A percentile compares a stretch with the other conserved stretches of the same genome.
Evolutionary conservation across 192 early-diverging fungal species (phyloP).

Genomic region (Jimgerdemannia flammicorona): DNA sequence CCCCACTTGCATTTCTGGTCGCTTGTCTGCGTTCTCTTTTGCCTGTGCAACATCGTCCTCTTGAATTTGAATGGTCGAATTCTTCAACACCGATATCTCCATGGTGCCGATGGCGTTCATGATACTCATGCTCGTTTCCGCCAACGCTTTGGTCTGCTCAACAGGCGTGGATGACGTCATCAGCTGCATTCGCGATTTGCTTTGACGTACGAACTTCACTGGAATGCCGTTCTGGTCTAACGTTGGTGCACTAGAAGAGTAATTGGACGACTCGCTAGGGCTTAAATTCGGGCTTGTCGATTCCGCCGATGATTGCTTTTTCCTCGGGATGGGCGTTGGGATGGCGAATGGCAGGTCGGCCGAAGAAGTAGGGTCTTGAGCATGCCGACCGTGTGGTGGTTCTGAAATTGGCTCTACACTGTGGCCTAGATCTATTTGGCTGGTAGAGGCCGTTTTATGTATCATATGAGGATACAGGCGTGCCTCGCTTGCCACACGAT

Average conservation of each 20-base stretch:
- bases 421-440: background rate
- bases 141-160: slow-evolving; percentile 35
- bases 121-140: slow-evolving; percentile 43
- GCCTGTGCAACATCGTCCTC: background rate
- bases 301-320: background rate
- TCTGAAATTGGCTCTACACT: background rate
- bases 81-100: slow-evolving; percentile 2
- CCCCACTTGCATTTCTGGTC: background rate
- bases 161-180: slow-evolving; percentile 9
- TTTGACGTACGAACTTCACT: slow-evolving; percentile 1
- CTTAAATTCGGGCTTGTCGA: background rate
- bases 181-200: background rate
- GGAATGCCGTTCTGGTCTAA: slow-evolving; percentile 1
- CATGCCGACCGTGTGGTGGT: background rate
- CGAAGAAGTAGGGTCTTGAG: background rate
- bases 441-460: background rate
- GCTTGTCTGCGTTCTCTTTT: background rate
- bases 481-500: background rate
- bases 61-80: background rate
- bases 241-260: background rate
- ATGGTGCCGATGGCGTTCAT: slow-evolving; percentile 36
- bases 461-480: background rate
- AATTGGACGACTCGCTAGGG: background rate
- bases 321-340: background rate
- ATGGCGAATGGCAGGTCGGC: background rate